Conservation (phyloP, 495 filamentous ascomycete genomes). For the Gamarada debralockiae region DNA sequence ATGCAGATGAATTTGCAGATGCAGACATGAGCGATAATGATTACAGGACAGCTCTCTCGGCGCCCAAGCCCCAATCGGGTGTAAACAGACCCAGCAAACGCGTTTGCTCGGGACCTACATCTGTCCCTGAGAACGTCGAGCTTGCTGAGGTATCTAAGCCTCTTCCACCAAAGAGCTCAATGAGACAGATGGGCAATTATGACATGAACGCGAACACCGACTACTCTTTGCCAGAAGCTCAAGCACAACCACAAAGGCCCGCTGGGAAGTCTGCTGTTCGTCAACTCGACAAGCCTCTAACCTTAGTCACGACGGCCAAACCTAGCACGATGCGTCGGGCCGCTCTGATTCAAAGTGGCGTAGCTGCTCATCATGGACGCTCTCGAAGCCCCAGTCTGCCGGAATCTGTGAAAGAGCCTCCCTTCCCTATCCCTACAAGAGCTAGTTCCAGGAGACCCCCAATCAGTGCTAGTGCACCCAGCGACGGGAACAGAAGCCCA, state of each 20-base stretch:
- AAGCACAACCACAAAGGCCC: constrained; percentile 8
- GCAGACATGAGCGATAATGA: constrained; percentile 61
- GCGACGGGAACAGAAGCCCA: constrained; percentile 77
- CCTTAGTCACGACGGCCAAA: constrained; percentile 22
- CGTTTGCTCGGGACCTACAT: constrained; percentile 22
- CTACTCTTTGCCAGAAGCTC: constrained; percentile 15
- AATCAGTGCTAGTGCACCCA: constrained; percentile 57
- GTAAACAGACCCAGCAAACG: constrained; percentile 33
- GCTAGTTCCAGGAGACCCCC: constrained; percentile 80
- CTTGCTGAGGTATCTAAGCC: constrained; percentile 16
- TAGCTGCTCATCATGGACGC: constrained; percentile 64
- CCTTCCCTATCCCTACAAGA: constrained; percentile 87
- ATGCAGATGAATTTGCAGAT: constrained; percentile 53
- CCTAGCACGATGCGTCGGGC: constrained; percentile 48
- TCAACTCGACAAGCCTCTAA: constrained; percentile 27
- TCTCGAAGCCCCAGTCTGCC: constrained; percentile 71
- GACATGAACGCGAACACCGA: constrained; percentile 10
- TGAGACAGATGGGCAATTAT: constrained; percentile 2
- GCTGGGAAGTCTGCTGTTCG: constrained; percentile 11
- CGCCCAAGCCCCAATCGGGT: constrained; percentile 44
- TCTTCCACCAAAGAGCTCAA: constrained; percentile 5
- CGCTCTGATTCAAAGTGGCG: constrained; percentile 74
- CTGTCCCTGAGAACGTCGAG: constrained; percentile 24
- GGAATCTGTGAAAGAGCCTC: constrained; percentile 56
- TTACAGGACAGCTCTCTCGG: constrained; percentile 59